Evolutionary conservation across 176 grass and related monocot species (phyloP).

Genomic region (Ensete ventricosum): DNA sequence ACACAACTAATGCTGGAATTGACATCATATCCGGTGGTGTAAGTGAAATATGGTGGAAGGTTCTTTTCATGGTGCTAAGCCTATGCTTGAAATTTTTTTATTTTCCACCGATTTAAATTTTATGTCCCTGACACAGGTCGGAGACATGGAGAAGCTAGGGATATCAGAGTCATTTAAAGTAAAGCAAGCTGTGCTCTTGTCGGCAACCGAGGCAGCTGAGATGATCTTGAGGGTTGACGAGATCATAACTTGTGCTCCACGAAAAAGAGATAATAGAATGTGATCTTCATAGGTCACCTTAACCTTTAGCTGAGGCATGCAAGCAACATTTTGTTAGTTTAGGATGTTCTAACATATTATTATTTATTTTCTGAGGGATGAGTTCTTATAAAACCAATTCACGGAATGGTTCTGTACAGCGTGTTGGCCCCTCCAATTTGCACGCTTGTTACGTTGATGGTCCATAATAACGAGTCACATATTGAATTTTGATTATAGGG

Average conservation of each 20-base stretch:
- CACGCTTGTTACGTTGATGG: too few species aligned
- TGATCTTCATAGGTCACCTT: conserved; percentile 6
- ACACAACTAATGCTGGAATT: conserved; percentile 54
- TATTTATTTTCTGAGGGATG: too few species aligned
- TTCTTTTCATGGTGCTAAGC: neutral
- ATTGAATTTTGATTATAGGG: too few species aligned
- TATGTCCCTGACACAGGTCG: conserved; percentile 19
- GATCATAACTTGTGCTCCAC: conserved; percentile 46
- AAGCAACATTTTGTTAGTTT: too few species aligned
- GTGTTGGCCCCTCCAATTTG: too few species aligned
- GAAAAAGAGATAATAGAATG: conserved; percentile 47
- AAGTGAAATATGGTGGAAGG: conserved; percentile 10
- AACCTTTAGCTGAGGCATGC: neutral
- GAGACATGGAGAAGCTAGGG: conserved; percentile 42
- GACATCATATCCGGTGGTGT: conserved; percentile 68
- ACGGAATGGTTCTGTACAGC: too few species aligned
- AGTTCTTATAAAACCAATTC: too few species aligned
- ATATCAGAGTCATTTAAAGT: conserved; percentile 54
- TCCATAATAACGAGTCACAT: too few species aligned
- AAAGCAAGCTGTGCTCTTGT: conserved; percentile 47
- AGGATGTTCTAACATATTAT: too few species aligned
- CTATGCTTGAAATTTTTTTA: neutral
- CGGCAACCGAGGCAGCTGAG: conserved; percentile 45
- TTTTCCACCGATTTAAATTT: neutral
- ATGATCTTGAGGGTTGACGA: conserved; percentile 51